These are phyloP conservation scores for Yamadazyma dushanensis DNA, from an alignment of 1,139 yeast species.

Conservation along the genomic window DNA sequence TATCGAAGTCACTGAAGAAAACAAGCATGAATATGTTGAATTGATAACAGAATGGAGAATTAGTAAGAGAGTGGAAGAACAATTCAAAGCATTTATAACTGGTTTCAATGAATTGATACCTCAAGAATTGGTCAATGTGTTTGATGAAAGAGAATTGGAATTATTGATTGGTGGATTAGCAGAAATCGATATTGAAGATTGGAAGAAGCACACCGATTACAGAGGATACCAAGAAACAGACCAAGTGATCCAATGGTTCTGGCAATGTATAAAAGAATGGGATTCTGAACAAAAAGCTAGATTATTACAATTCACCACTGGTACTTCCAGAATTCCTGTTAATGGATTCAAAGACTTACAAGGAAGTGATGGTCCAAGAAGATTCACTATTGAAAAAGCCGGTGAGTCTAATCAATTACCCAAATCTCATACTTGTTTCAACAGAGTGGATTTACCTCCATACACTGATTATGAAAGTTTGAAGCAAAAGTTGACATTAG, in stretches of 20 bases:
- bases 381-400: conserved; percentile 96
- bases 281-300: conserved; percentile 96
- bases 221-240: conserved; percentile 96
- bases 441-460: conserved; percentile 89
- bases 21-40: conserved; percentile 94
- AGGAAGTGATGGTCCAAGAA: conserved; percentile 98
- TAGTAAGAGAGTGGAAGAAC: conserved; percentile 89
- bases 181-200: conserved; percentile 95
- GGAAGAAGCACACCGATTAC: conserved; percentile 98
- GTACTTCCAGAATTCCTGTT: conserved; percentile 98
- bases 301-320: conserved; percentile 93
- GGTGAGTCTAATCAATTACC: conserved; percentile 94
- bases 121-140: conserved; percentile 91
- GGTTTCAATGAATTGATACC: conserved; percentile 98
- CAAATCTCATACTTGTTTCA: conserved; percentile 93
- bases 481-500: conserved; percentile 78
- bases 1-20: conserved; percentile 90
- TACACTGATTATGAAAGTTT: conserved; percentile 72
- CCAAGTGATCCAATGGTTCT: conserved; percentile 97
- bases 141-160: conserved; percentile 96
- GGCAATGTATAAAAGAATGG: conserved; percentile 94
- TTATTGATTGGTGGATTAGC: conserved; percentile 97
- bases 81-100: conserved; percentile 91
- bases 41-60: conserved; percentile 96
- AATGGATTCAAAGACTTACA: conserved; percentile 98